Conservation (phyloP, 495 filamentous ascomycete genomes). For the Talaromyces wortmannii region DNA sequence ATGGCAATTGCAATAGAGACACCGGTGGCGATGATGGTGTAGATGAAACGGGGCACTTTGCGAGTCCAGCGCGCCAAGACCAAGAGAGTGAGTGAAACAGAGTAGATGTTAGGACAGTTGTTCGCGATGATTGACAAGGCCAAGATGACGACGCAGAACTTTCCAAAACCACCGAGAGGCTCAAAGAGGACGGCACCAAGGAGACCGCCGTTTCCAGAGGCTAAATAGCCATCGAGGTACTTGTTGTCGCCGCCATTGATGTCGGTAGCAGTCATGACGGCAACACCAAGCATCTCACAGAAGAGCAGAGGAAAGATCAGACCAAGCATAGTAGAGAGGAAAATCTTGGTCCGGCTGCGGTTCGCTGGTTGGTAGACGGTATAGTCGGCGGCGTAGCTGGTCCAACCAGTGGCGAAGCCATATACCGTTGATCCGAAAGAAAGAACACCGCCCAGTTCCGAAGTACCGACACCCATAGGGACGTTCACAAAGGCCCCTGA, state of each 20-base stretch:
- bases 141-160: constrained; percentile 77
- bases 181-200: constrained; percentile 60
- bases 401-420: constrained; percentile 79
- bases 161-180: constrained; percentile 65
- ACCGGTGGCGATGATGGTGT: constrained; percentile 60
- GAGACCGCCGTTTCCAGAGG: constrained; percentile 63
- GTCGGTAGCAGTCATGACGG: constrained; percentile 57
- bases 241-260: constrained; percentile 40
- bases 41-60: constrained; percentile 70
- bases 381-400: constrained; percentile 74
- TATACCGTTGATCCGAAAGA: constrained; percentile 69
- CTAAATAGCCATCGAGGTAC: constrained; percentile 53
- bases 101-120: constrained; percentile 89
- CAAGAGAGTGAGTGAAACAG: constrained; percentile 68
- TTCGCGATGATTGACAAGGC: constrained; percentile 75
- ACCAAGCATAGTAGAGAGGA: constrained; percentile 63
- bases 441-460: constrained; percentile 58
- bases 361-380: constrained; percentile 71
- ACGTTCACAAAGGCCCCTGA: constrained; percentile 66
- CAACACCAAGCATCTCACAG: constrained; percentile 72
- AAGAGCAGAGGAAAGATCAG: constrained; percentile 69
- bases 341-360: constrained; percentile 53
- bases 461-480: constrained; percentile 53
- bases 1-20: constrained; percentile 72
- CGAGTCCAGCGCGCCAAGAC: constrained; percentile 58